Conservation (phyloP, 2,329 filamentous ascomycete genomes). For the Polychaeton citri region DNA sequence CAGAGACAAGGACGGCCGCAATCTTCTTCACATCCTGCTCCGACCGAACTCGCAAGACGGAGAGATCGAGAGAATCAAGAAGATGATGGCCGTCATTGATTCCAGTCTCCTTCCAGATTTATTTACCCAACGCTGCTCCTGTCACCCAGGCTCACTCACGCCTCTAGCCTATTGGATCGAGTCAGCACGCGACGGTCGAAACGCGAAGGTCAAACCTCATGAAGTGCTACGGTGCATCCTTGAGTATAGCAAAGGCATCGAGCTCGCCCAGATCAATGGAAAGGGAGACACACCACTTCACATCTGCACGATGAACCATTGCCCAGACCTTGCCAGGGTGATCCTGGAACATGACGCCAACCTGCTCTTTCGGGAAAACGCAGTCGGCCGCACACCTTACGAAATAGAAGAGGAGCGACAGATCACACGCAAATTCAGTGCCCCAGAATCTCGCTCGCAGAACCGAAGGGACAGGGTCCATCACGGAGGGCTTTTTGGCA, state of each 20-base stretch:
- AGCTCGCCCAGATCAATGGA: conserved; percentile 46
- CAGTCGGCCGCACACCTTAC: conserved; percentile 58
- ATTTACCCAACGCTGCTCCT: conserved; percentile 44
- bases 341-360: conserved; percentile 42
- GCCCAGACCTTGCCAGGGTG: conserved; percentile 37
- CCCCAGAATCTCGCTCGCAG: conserved; percentile 1
- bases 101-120: conserved; percentile 42
- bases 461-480: background rate
- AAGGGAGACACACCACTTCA: conserved; percentile 55
- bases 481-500: background rate
- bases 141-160: conserved; percentile 41
- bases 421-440: conserved; percentile 23
- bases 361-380: conserved; percentile 58
- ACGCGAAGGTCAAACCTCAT: conserved; percentile 1
- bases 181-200: background rate
- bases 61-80: conserved; percentile 8
- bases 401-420: conserved; percentile 51
- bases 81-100: conserved; percentile 46
- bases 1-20: conserved; percentile 44
- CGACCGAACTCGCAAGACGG: conserved; percentile 5
- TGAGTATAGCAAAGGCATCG: conserved; percentile 30
- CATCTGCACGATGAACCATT: conserved; percentile 20
- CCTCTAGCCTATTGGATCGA: conserved; percentile 40
- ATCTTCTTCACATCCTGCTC: conserved; percentile 52
- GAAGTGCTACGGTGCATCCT: conserved; percentile 13